Percentiles rank a stretch among this genome's conserved stretches.
phyloP scores from a whole-genome alignment of 805 yeast species.

The Candida yuanshanica region DNA sequence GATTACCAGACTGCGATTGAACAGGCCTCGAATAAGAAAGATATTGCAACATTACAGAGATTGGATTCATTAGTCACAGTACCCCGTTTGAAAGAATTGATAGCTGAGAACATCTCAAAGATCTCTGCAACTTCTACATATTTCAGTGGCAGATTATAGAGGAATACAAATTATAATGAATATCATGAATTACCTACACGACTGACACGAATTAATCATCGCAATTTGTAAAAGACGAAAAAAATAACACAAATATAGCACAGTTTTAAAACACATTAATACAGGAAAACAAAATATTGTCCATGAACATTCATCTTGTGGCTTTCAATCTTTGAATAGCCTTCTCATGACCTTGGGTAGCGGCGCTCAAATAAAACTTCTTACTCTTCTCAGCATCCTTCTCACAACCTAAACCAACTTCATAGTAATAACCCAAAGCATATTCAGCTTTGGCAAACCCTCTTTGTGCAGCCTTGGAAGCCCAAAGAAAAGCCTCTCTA shows the following conservation, averaged over 20 bases:
- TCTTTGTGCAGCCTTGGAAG: conserved; percentile 52
- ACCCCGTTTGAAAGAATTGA: conserved; percentile 8
- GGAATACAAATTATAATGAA: too few species aligned
- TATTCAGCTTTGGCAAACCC: conserved; percentile 61
- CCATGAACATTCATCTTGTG: background rate
- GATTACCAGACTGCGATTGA: conserved; percentile 18
- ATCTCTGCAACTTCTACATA: conserved; percentile 1
- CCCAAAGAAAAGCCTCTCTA: conserved; percentile 64
- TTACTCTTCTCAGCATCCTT: conserved; percentile 38
- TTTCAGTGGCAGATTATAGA: background rate
- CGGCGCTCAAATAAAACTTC: conserved; percentile 52
- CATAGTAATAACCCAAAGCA: conserved; percentile 63
- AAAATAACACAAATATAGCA: background rate
- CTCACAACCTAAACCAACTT: conserved; percentile 56
- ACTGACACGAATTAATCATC: too few species aligned
- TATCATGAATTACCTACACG: too few species aligned
- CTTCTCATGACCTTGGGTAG: conserved; percentile 53
- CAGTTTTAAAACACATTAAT: background rate
- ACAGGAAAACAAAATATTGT: too few species aligned
- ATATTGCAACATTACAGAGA: conserved; percentile 5
- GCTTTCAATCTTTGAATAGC: conserved; percentile 33
- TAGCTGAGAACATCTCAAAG: conserved; percentile 5
- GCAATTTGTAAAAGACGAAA: too few species aligned
- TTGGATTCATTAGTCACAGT: conserved; percentile 5
- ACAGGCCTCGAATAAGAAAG: conserved; percentile 17